A percentile compares a stretch with the other conserved stretches of the same genome.
Conservation (phyloP, 2,329 filamentous ascomycete genomes). For the Shiraia sp. region DNA sequence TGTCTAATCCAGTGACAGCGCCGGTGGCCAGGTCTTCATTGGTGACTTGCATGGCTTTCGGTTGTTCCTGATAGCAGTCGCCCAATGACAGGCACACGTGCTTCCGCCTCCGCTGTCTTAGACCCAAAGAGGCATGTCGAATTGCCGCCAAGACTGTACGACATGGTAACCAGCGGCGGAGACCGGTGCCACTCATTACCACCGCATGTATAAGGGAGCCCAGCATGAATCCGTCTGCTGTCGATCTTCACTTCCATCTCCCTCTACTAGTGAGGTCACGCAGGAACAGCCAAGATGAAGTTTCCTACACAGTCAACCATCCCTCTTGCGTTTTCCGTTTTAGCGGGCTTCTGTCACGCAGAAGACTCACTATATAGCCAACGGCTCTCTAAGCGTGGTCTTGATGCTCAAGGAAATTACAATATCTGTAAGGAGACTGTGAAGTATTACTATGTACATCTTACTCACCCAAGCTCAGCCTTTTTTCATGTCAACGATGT, state of each 20-base stretch:
- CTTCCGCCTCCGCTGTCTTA: conserved; percentile 6
- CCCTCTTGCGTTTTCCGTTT: conserved; percentile 24
- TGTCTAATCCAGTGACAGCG: conserved; percentile 3
- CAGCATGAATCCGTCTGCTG: conserved; percentile 4
- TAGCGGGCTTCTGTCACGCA: conserved; percentile 17
- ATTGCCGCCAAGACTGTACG: conserved; percentile 21
- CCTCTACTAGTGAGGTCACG: not conserved
- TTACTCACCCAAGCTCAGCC: conserved; percentile 33
- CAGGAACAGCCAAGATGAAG: conserved; percentile 24
- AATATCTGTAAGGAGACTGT: conserved; percentile 35
- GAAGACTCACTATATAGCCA: conserved; percentile 38
- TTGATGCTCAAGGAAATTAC: conserved; percentile 39
- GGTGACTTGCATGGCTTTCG: conserved; percentile 8
- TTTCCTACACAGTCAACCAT: conserved; percentile 14
- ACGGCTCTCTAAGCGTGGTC: conserved; percentile 34
- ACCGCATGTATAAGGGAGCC: conserved; percentile 18
- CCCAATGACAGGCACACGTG: too few species aligned
- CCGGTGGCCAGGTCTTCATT: conserved; percentile 18
- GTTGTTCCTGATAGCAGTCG: too few species aligned
- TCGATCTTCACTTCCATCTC: not conserved
- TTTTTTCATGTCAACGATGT: conserved; percentile 74
- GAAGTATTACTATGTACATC: not conserved
- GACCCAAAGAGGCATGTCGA: conserved; percentile 29
- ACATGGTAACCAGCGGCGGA: conserved; percentile 10
- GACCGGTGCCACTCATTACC: conserved; percentile 6